Evolutionary conservation across 2,329 filamentous ascomycete genomes (phyloP), one percentile per base, ranked within the genome.

Genomic region (Pezicula carpinea): DNA sequence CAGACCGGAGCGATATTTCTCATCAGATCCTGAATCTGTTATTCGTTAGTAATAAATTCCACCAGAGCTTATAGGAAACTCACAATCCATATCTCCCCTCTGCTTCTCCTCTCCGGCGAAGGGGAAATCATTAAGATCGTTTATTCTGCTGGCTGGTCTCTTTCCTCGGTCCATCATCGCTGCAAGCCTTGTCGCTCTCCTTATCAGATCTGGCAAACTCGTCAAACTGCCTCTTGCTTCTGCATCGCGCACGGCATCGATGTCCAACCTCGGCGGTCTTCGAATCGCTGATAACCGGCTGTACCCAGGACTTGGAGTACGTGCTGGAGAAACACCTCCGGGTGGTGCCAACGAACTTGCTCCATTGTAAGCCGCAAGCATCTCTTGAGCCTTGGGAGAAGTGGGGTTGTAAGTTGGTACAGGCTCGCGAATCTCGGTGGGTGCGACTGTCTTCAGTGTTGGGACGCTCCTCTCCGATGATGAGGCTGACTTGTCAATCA

Each of bases 141-240:
- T 75, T 41, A 81, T 68, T 14, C 76, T 73, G 58, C 81, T 85
- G 18, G 71, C 79, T 22, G 81, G 81, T 55, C 81, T 71, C 53
- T 72, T 84, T 11, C 92, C 92, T 54, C 83, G 83, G 59, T 97
- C 92, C 49, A 99, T 83, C 67, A 95, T 90, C 0, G 88, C 81
- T 14, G 91, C 92, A 32, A 97, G 72, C 54, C 82, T 82, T 0
- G 92, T 97, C 10, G 93, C 93, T 57, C 93, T 81, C 59, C 82
- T 79, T 56, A 99, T 97, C 50, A 99, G 71, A 64, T 97, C 93
- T 0, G 91, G 87, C 49, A 99, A 71, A 66, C 91, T 96, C 1
- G 93, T 97, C 53, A 96, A 74, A 63, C 91, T 96, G 4, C 89
- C 91, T 60, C 93, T 81, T 1, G 85, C 80, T 65, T 96, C 89